phyloP scores from a whole-genome alignment of 495 filamentous ascomycete species.

The Lophiotrema nucula region DNA sequence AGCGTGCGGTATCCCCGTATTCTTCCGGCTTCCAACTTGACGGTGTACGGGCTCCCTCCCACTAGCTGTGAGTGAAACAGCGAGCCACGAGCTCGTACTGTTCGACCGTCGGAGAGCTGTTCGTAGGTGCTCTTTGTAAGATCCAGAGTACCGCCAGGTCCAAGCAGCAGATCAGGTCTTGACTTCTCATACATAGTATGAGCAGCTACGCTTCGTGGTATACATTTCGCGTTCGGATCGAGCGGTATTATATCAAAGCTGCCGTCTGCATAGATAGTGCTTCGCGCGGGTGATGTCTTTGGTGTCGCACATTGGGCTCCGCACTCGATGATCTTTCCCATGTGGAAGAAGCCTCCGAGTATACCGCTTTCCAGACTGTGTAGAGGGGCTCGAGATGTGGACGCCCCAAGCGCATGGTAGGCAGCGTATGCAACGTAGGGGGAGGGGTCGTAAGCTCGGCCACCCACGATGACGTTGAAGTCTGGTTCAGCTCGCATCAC shows the following conservation, averaged over 20 bases:
- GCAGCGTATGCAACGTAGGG: constrained; percentile 50
- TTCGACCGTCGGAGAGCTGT: constrained; percentile 42
- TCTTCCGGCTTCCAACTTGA: constrained; percentile 50
- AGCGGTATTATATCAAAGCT: constrained; percentile 48
- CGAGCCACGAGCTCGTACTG: constrained; percentile 44
- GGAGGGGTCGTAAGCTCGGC: constrained; percentile 51
- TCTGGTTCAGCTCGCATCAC: constrained; percentile 43
- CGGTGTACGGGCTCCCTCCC: constrained; percentile 37
- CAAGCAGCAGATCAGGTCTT: constrained; percentile 47
- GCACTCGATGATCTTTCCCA: constrained; percentile 58
- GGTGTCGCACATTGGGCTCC: constrained; percentile 49
- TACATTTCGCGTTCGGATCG: constrained; percentile 41
- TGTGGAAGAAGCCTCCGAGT: constrained; percentile 45
- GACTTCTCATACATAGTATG: constrained; percentile 55
- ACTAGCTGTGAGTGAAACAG: constrained; percentile 35
- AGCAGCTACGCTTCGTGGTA: constrained; percentile 47
- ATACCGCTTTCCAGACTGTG: not conserved
- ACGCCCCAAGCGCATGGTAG: constrained; percentile 21
- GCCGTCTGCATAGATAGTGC: constrained; percentile 43
- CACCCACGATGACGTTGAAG: constrained; percentile 48
- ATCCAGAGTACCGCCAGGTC: constrained; percentile 49
- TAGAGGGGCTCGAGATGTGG: not conserved
- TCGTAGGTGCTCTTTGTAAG: constrained; percentile 39
- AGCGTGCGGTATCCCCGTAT: constrained; percentile 46
- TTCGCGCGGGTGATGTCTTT: constrained; percentile 44